phyloP scores from a whole-genome alignment of 2,329 filamentous ascomycete species.

The Alternaria sp. region DNA sequence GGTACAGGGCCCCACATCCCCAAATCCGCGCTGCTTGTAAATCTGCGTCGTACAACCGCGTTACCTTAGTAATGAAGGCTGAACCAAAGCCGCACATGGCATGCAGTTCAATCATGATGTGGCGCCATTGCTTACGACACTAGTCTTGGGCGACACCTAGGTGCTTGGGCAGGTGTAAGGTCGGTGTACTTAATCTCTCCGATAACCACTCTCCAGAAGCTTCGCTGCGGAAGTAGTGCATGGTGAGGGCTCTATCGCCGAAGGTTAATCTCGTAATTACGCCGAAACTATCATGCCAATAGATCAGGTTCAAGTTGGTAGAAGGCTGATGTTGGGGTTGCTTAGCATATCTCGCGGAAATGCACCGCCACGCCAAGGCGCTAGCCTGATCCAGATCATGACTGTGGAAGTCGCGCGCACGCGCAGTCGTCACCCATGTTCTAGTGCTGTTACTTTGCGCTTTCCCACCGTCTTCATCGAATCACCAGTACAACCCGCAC shows the following conservation, averaged over 20 bases:
- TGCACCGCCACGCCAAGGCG: background rate
- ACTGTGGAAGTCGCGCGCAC: background rate
- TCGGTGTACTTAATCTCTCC: background rate
- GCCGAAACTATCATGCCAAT: background rate
- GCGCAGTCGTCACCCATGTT: background rate
- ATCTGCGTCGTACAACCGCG: background rate
- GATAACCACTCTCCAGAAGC: background rate
- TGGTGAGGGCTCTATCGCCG: background rate
- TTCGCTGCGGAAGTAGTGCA: background rate
- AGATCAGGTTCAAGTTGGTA: background rate
- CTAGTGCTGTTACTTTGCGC: background rate
- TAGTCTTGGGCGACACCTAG: background rate
- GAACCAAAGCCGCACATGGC: background rate
- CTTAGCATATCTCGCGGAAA: conserved; percentile 12
- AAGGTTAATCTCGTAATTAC: background rate
- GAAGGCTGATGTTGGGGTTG: conserved; percentile 3
- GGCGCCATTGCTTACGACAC: background rate
- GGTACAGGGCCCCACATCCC: conserved; percentile 11
- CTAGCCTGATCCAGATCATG: background rate
- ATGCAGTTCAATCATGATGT: background rate
- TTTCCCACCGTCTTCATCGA: background rate
- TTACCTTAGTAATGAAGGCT: conserved; percentile 1
- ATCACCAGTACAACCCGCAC: background rate
- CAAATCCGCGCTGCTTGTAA: conserved; percentile 2
- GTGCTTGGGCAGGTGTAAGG: background rate